A percentile compares a stretch with the other conserved stretches of the same genome.
Conservation (phyloP, 805 yeast species). For the Ogataea pini region DNA sequence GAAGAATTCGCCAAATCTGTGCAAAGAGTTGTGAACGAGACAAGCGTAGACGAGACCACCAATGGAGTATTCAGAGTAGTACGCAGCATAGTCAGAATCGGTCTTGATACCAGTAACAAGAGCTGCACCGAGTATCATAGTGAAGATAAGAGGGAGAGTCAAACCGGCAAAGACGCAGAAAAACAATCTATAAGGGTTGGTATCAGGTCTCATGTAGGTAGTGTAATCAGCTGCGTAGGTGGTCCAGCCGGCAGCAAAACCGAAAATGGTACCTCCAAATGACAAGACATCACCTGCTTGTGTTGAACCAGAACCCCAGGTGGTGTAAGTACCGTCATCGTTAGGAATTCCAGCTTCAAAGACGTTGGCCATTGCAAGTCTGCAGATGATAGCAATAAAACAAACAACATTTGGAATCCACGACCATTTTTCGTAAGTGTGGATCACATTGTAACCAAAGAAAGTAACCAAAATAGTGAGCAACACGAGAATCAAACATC, state of each 20-base stretch:
- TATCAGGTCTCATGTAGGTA: conserved; percentile 74
- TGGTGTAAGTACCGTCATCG: conserved; percentile 29
- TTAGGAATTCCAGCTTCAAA: conserved; percentile 52
- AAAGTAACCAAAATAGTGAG: conserved; percentile 72
- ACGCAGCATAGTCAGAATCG: conserved; percentile 45
- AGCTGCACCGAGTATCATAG: conserved; percentile 85
- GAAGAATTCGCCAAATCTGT: conserved; percentile 88
- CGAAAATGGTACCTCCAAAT: conserved; percentile 80
- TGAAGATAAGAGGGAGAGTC: conserved; percentile 65
- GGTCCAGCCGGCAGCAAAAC: conserved; percentile 94
- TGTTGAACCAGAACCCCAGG: conserved; percentile 54
- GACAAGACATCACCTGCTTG: conserved; percentile 78
- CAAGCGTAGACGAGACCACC: conserved; percentile 87
- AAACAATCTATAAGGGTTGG: conserved; percentile 61
- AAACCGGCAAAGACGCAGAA: conserved; percentile 64
- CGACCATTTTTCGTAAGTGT: conserved; percentile 76
- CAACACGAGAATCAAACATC: conserved; percentile 69
- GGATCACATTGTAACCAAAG: conserved; percentile 84
- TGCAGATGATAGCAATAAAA: conserved; percentile 76
- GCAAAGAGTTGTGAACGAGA: conserved; percentile 75
- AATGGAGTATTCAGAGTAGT: conserved; percentile 54
- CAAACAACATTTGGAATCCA: conserved; percentile 82
- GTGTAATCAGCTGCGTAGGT: conserved; percentile 92
- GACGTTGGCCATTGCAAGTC: conserved; percentile 66
- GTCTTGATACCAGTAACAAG: conserved; percentile 66